Conservation (phyloP, 2,329 filamentous ascomycete species). For the Botrytis sinoallii region DNA sequence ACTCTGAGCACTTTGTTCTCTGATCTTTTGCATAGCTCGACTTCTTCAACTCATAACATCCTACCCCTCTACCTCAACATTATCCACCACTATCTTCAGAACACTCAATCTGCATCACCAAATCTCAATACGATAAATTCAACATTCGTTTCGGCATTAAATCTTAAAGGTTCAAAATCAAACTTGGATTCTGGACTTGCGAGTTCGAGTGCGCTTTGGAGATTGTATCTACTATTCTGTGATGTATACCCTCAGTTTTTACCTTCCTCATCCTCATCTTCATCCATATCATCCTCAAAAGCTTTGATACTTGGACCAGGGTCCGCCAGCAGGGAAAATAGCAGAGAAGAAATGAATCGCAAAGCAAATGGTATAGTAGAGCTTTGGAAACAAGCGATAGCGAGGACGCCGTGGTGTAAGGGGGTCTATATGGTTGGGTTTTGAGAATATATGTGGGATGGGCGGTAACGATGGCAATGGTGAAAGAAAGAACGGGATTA, state of each 20-base stretch:
- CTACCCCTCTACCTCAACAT: constrained; percentile 53
- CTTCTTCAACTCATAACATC: constrained; percentile 34
- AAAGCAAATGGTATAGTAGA: constrained; percentile 39
- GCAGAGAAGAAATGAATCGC: not conserved
- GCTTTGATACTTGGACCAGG: not conserved
- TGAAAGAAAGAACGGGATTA: constrained; percentile 28
- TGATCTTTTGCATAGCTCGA: not conserved
- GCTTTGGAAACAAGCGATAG: constrained; percentile 54
- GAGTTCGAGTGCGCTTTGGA: constrained; percentile 47
- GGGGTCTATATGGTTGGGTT: constrained; percentile 56
- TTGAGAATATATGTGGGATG: constrained; percentile 41
- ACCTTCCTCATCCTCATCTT: not conserved
- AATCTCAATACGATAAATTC: constrained; percentile 2
- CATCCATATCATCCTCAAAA: not conserved
- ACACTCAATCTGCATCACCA: constrained; percentile 30
- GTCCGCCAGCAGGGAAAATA: not conserved
- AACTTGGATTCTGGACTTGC: constrained; percentile 36
- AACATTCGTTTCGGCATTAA: not conserved
- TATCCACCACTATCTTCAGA: not conserved
- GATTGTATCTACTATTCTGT: constrained; percentile 50
- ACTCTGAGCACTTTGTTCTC: not conserved
- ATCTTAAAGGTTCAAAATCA: constrained; percentile 41
- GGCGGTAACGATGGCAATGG: constrained; percentile 41
- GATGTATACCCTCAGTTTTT: constrained; percentile 40
- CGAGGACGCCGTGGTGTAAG: constrained; percentile 62